Conservation (phyloP, 176 grass and related monocot genomes). For the Neostapfia colusana region DNA sequence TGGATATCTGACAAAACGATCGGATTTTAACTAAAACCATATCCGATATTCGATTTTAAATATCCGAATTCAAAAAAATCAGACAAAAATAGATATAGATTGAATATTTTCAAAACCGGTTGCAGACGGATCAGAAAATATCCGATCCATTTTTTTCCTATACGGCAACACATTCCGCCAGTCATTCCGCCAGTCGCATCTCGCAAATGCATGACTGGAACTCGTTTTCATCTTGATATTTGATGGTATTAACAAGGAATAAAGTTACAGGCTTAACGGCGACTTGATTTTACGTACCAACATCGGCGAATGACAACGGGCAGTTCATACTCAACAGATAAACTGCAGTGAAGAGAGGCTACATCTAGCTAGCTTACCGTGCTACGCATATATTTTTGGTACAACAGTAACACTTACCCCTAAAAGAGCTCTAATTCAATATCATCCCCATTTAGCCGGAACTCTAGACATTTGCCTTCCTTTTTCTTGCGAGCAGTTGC, state of each 20-base stretch:
- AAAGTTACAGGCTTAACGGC: conserved; percentile 52
- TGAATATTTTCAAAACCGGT: too few species aligned
- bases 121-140: too few species aligned
- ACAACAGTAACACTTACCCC: conserved; percentile 30
- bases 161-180: too few species aligned
- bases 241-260: conserved; percentile 80
- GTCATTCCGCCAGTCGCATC: conserved; percentile 15
- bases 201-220: conserved; percentile 10
- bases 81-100: too few species aligned
- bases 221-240: conserved; percentile 40
- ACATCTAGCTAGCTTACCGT: conserved; percentile 37
- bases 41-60: too few species aligned
- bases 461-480: conserved; percentile 83
- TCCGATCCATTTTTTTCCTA: too few species aligned
- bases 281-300: conserved; percentile 41
- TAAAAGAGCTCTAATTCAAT: conserved; percentile 93
- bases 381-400: conserved; percentile 42
- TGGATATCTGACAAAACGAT: too few species aligned
- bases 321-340: conserved; percentile 44
- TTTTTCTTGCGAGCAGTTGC: conserved; percentile 59
- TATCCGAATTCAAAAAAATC: too few species aligned
- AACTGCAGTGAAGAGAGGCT: conserved; percentile 42
- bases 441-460: conserved; percentile 72
- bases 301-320: conserved; percentile 25
- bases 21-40: too few species aligned